A percentile compares a stretch with the other conserved stretches of the same genome.
Conservation (phyloP, 768 basidiomycete genomes). For the Boletus insuetus region DNA sequence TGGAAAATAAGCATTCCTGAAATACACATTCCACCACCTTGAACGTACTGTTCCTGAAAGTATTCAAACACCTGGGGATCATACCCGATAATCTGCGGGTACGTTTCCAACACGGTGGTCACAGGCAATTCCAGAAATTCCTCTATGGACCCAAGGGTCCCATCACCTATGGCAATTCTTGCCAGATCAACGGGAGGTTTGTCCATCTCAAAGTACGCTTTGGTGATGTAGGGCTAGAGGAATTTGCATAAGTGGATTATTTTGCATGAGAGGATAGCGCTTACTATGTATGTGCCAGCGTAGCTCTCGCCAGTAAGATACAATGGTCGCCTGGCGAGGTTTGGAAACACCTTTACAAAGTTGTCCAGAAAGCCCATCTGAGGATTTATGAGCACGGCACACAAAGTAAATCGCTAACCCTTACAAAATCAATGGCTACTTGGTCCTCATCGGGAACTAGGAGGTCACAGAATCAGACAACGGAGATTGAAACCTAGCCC, state of each 20-base stretch:
- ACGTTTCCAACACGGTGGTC: constrained; percentile 63
- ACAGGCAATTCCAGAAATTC: constrained; percentile 54
- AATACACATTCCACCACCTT: background rate
- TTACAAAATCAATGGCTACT: constrained; percentile 47
- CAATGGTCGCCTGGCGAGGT: constrained; percentile 60
- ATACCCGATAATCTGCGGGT: constrained; percentile 73
- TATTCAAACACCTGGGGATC: constrained; percentile 62
- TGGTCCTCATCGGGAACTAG: constrained; percentile 58
- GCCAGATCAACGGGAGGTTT: constrained; percentile 66
- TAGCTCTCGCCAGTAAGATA: constrained; percentile 72
- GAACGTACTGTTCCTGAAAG: constrained; percentile 61
- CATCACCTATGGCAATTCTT: constrained; percentile 69
- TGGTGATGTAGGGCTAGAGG: constrained; percentile 71
- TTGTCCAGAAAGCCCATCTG: constrained; percentile 71
- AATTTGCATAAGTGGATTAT: background rate
- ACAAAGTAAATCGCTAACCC: constrained; percentile 13
- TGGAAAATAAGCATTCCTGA: too few species aligned
- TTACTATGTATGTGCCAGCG: constrained; percentile 66
- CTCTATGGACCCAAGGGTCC: constrained; percentile 46
- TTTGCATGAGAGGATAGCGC: constrained; percentile 35
- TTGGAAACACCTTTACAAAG: constrained; percentile 70
- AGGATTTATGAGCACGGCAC: background rate
- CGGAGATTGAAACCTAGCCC: background rate
- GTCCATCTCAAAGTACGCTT: constrained; percentile 58
- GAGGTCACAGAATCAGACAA: constrained; percentile 10